phyloP scores from a whole-genome alignment of 257 asterid genomes.

The Nicotiana tabacum region DNA sequence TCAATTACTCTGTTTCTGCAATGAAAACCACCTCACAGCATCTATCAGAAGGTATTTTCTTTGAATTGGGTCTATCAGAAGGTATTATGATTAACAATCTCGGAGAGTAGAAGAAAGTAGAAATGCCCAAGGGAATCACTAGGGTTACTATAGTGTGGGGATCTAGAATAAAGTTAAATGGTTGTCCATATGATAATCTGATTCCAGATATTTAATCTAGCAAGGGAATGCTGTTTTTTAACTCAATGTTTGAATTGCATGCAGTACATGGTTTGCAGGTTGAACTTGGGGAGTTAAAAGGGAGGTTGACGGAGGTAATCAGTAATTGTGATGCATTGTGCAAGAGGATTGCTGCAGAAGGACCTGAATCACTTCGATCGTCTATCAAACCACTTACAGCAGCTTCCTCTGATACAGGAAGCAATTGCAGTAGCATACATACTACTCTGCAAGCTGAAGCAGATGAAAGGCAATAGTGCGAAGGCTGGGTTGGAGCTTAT shows the following conservation, averaged over 20 bases:
- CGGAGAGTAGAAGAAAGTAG: not conserved
- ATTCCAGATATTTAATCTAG: not conserved
- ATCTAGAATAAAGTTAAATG: not conserved
- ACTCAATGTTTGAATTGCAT: constrained; percentile 17
- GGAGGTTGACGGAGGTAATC: constrained; percentile 85
- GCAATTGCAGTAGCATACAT: not conserved
- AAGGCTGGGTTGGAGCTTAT: not conserved
- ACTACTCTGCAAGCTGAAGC: not conserved
- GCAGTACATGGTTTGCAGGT: constrained; percentile 84
- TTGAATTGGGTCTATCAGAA: constrained; percentile 49
- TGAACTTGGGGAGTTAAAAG: constrained; percentile 90
- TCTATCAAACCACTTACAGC: constrained; percentile 56
- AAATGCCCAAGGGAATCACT: not conserved
- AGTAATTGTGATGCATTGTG: constrained; percentile 92
- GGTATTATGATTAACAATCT: constrained; percentile 29
- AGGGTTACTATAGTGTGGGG: not conserved
- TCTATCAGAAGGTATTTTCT: constrained; percentile 69
- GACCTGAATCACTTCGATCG: constrained; percentile 76
- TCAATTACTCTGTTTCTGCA: constrained; percentile 77
- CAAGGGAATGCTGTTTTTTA: not conserved
- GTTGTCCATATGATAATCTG: not conserved
- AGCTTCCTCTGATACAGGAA: constrained; percentile 27
- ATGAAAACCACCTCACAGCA: constrained; percentile 80
- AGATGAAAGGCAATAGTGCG: not conserved
- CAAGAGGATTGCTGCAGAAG: constrained; percentile 68